These are phyloP conservation scores for Calonectria ilicicola DNA, from an alignment of 2,329 filamentous ascomycete genomes.

Conservation along the genomic window DNA sequence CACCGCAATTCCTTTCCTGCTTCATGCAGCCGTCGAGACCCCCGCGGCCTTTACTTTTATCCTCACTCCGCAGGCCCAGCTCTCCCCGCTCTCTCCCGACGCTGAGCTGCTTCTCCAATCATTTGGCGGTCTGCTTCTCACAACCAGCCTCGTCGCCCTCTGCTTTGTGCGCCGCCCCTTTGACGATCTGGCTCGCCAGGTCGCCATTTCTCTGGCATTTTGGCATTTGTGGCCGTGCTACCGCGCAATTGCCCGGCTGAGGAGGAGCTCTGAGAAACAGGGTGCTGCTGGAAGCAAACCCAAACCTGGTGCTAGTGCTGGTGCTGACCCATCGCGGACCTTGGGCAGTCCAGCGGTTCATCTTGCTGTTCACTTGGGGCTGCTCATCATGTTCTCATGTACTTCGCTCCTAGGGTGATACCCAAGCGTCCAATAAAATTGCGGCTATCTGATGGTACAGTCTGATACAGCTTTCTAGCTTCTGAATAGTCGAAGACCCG, in stretches of 20 bases:
- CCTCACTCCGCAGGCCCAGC: constrained; percentile 54
- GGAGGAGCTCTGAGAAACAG: constrained; percentile 43
- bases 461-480: constrained; percentile 44
- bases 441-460: constrained; percentile 18
- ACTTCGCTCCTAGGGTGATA: constrained; percentile 29
- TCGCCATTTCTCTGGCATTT: constrained; percentile 56
- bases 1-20: constrained; percentile 48
- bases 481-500: constrained; percentile 66
- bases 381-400: constrained; percentile 51
- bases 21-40: constrained; percentile 54
- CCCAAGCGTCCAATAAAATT: constrained; percentile 21
- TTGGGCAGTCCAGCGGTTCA: constrained; percentile 62
- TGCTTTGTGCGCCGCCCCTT: constrained; percentile 47
- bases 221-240: constrained; percentile 63
- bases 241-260: constrained; percentile 51
- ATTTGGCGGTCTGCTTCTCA: constrained; percentile 60
- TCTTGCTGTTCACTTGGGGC: constrained; percentile 54
- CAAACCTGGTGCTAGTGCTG: not conserved
- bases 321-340: constrained; percentile 35
- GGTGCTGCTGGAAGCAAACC: constrained; percentile 1
- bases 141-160: constrained; percentile 58
- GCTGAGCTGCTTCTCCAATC: constrained; percentile 58
- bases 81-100: constrained; percentile 53
- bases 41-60: constrained; percentile 61
- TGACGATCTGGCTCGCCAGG: constrained; percentile 46